Percentiles rank a stretch among this genome's conserved stretches.
These are phyloP conservation scores for Vanderwaltozyma tropicalis DNA, from an alignment of 805 yeast species.

Conservation along the genomic window DNA sequence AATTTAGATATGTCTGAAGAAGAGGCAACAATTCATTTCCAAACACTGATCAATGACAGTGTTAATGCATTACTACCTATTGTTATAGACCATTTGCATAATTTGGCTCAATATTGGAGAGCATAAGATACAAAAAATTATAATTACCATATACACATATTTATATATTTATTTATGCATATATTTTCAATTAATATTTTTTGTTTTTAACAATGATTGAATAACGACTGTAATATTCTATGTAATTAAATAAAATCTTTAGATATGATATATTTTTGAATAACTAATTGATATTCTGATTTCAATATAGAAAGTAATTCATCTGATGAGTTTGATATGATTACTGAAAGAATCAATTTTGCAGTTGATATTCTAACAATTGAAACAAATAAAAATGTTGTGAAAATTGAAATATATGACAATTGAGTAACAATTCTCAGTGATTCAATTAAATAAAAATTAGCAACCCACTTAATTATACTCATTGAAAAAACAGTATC, in stretches of 20 bases:
- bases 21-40: slow-evolving; percentile 92
- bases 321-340: slow-evolving; percentile 8
- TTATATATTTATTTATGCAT: not conserved
- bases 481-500: slow-evolving; percentile 61
- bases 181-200: not conserved
- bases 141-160: not conserved
- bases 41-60: slow-evolving; percentile 84
- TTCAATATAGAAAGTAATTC: not conserved
- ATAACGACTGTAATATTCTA: not conserved
- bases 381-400: slow-evolving; percentile 12
- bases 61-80: slow-evolving; percentile 90
- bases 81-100: slow-evolving; percentile 89
- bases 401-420: slow-evolving; percentile 17
- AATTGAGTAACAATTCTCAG: slow-evolving; percentile 35
- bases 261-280: slow-evolving; percentile 7
- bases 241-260: slow-evolving; percentile 2
- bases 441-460: slow-evolving; percentile 57
- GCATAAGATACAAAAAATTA: slow-evolving; percentile 36
- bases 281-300: slow-evolving; percentile 5
- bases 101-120: slow-evolving; percentile 96
- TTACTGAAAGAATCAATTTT: slow-evolving; percentile 14
- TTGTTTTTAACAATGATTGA: not conserved
- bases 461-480: slow-evolving; percentile 50
- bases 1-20: slow-evolving; percentile 90
- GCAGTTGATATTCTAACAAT: slow-evolving; percentile 12